Evolutionary conservation across 2,329 filamentous ascomycete species (phyloP), one percentile per base, ranked within the genome.

Genomic region (Xylaria sp.): DNA sequence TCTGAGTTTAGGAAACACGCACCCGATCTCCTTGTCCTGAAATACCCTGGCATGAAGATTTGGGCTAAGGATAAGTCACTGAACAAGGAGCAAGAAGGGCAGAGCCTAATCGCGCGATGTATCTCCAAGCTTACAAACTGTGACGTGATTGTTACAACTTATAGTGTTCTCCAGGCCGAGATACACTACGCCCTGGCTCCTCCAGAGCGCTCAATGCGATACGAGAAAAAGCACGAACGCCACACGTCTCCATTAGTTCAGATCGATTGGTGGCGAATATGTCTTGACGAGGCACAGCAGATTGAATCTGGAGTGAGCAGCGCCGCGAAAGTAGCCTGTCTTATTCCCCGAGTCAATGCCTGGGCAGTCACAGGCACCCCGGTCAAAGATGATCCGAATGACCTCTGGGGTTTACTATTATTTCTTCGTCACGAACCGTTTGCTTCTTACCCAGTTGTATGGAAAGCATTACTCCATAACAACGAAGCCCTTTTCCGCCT

Each of bases 311-410:
- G 94, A 41, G 90, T 97, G 3, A 94, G 90, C 74, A 91, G 93
- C 73, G 93, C 95, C 34, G 94, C 96, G 0, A 88, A 86, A 56
- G 90, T 98, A 15, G 94, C 94, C 44, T 89, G 90, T 50, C 83
- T 91, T 31, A 91, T 99, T 69, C 94, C 95, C 54, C 88, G 96
- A 34, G 82, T 92, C 72, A 94, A 97, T 80, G 91, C 94, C 1
- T 98, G 96, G 96, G 94, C 92, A 15, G 90, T 99, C 50, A 95
- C 94, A 0, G 96, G 94, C 51, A 99, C 96, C 0, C 96, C 96
- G 0, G 86, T 98, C 46, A 91, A 92, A 73, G 93, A 94, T 73
- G 88, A 94, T 70, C 87, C 95, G 39, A 80, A 82, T 75, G 95
- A 98, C 79, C 84, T 98, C 8, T 90, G 90, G 73, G 95, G 95